phyloP scores from a whole-genome alignment of 257 asterid species.

The Salvia hispanica region DNA sequence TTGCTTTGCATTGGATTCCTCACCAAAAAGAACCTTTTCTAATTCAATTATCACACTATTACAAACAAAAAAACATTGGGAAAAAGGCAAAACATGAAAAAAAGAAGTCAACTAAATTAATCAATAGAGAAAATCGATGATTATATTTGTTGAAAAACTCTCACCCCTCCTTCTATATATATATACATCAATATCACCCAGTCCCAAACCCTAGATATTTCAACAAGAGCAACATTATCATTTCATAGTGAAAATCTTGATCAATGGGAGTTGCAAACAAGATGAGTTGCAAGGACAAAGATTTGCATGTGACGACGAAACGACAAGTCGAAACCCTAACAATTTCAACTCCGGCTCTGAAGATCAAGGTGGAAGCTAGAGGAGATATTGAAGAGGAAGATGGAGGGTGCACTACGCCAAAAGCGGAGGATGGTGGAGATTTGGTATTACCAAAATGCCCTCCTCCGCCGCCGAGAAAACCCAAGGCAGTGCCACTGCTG shows the following conservation, averaged over 20 bases:
- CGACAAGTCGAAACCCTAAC: constrained; percentile 22
- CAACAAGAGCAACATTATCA: background rate
- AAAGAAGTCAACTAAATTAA: constrained; percentile 37
- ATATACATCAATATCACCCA: background rate
- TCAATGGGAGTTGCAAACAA: constrained; percentile 45
- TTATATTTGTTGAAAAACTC: constrained; percentile 23
- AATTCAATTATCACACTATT: background rate
- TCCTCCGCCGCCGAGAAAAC: constrained; percentile 65
- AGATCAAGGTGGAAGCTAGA: constrained; percentile 32
- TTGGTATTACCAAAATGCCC: constrained; percentile 46
- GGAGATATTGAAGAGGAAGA: constrained; percentile 4
- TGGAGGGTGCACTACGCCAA: constrained; percentile 54
- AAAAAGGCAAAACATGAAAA: constrained; percentile 12
- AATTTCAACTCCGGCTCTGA: constrained; percentile 26
- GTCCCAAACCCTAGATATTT: no score
- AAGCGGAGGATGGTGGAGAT: constrained; percentile 35
- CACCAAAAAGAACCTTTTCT: constrained; percentile 44
- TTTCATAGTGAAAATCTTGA: background rate
- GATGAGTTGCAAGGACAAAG: constrained; percentile 30
- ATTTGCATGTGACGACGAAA: constrained; percentile 31
- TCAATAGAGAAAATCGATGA: constrained; percentile 30
- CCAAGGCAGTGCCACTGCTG: constrained; percentile 44
- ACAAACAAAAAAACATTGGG: constrained; percentile 29
- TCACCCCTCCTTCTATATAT: constrained; percentile 15
- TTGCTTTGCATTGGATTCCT: constrained; percentile 62